Conservation (phyloP, 352 stramenopile genomes). For the Phytophthora rubi region DNA sequence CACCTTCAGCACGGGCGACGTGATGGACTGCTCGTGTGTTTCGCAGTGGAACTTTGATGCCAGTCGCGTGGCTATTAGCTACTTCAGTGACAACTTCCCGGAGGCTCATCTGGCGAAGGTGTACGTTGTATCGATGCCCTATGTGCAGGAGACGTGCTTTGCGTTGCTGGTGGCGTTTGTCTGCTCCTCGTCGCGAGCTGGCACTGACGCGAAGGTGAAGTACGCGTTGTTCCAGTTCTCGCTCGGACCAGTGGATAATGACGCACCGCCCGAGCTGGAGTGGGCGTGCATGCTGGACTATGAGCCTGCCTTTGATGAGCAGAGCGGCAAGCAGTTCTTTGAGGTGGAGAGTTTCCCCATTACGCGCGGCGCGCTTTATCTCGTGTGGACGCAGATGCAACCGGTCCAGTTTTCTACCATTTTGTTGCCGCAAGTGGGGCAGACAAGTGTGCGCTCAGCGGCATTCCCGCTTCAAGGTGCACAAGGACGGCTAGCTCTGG, state of each 20-base stretch:
- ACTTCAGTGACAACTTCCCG: slow-evolving; percentile 77
- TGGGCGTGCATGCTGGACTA: slow-evolving; percentile 76
- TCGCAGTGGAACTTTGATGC: slow-evolving; percentile 70
- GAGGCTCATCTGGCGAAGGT: slow-evolving; percentile 66
- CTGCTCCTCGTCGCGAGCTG: slow-evolving; percentile 52
- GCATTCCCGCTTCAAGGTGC: slow-evolving; percentile 75
- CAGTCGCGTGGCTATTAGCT: slow-evolving; percentile 62
- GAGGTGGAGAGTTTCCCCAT: slow-evolving; percentile 68
- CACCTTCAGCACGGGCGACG: slow-evolving; percentile 70
- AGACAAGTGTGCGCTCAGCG: slow-evolving; percentile 60
- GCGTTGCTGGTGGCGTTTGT: slow-evolving; percentile 73
- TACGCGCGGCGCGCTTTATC: slow-evolving; percentile 66
- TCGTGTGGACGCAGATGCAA: slow-evolving; percentile 67
- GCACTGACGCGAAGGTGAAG: slow-evolving; percentile 52
- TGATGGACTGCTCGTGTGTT: slow-evolving; percentile 65
- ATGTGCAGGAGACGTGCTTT: slow-evolving; percentile 64
- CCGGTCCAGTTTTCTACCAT: slow-evolving; percentile 74
- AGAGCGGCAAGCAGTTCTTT: slow-evolving; percentile 47
- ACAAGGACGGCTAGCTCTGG: slow-evolving; percentile 50
- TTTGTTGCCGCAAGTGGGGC: slow-evolving; percentile 52
- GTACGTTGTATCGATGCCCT: slow-evolving; percentile 70
- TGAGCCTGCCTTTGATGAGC: slow-evolving; percentile 63
- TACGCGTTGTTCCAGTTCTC: slow-evolving; percentile 81
- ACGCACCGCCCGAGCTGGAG: slow-evolving; percentile 46
- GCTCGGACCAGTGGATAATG: slow-evolving; percentile 34